These are phyloP conservation scores for Silene latifolia DNA, from an alignment of 148 eudicot species.

Conservation along the genomic window DNA sequence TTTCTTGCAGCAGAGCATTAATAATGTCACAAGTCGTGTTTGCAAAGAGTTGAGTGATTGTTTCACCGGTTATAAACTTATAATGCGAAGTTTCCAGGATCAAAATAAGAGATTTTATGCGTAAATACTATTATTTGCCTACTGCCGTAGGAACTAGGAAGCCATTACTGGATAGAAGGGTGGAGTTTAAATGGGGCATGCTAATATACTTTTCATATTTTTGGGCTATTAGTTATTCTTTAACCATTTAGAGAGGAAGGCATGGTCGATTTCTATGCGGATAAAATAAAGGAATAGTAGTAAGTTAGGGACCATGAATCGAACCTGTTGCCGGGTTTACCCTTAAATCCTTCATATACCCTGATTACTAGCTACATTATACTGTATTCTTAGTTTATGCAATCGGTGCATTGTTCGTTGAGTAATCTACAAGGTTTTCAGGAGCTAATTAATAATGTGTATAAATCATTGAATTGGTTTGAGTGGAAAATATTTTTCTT, in stretches of 20 bases:
- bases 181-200: not conserved
- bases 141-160: too few relatives aligned
- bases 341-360: not conserved
- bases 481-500: too few relatives aligned
- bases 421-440: too few relatives aligned
- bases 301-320: not conserved
- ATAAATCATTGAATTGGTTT: too few relatives aligned
- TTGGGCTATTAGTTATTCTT: not conserved
- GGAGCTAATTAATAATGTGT: too few relatives aligned
- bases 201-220: not conserved
- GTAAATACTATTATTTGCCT: not conserved
- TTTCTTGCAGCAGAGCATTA: not conserved
- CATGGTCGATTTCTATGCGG: not conserved
- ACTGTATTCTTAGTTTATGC: too few relatives aligned
- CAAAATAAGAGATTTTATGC: not conserved
- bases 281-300: too few relatives aligned
- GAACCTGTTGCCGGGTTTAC: not conserved
- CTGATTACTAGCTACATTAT: too few relatives aligned
- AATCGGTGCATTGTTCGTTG: too few relatives aligned
- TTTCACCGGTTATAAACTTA: too few relatives aligned
- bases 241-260: not conserved
- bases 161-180: not conserved
- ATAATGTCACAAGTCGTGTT: not conserved
- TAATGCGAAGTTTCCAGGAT: not conserved
- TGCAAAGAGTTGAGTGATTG: not conserved